A percentile compares a stretch with the other conserved stretches of the same genome.
Conservation (phyloP, 495 filamentous ascomycete species). For the Endocarpon pusillum region DNA sequence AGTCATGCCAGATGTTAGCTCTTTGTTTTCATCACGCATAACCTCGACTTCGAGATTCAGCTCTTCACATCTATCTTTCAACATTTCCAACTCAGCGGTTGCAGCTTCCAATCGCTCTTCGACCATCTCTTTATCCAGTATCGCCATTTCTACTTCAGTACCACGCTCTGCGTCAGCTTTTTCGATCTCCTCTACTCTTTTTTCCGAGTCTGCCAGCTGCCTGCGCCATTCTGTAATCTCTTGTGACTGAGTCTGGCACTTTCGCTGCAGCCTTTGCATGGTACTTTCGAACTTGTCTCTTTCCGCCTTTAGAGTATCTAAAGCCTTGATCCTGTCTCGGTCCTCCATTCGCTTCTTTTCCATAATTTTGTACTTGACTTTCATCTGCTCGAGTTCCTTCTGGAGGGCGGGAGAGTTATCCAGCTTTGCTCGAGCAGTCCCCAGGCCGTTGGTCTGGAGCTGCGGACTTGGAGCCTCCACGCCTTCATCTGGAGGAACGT, state of each 20-base stretch:
- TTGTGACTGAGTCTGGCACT: constrained; percentile 72
- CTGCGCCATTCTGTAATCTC: constrained; percentile 62
- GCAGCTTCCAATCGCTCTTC: constrained; percentile 73
- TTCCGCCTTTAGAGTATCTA: constrained; percentile 65
- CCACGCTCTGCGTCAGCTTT: constrained; percentile 68
- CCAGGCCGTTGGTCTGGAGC: too few relatives aligned
- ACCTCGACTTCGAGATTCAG: constrained; percentile 77
- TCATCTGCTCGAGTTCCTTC: constrained; percentile 62
- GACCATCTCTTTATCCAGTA: constrained; percentile 87
- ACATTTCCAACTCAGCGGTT: constrained; percentile 58
- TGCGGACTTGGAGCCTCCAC: too few relatives aligned
- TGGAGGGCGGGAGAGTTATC: constrained; percentile 30
- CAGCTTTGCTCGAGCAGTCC: too few relatives aligned
- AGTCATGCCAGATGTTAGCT: constrained; percentile 66
- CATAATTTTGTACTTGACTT: constrained; percentile 58
- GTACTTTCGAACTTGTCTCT: constrained; percentile 74
- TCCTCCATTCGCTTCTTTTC: constrained; percentile 75
- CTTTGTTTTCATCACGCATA: constrained; percentile 69
- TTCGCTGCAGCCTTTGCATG: constrained; percentile 80
- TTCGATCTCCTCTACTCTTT: constrained; percentile 49
- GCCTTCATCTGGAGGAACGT: too few relatives aligned
- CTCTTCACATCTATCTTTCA: constrained; percentile 60
- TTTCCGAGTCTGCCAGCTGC: constrained; percentile 58
- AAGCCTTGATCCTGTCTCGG: constrained; percentile 63
- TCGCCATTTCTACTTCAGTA: constrained; percentile 67